Conservation (phyloP, 208 protist species). For the Crithidia mellificae region DNA sequence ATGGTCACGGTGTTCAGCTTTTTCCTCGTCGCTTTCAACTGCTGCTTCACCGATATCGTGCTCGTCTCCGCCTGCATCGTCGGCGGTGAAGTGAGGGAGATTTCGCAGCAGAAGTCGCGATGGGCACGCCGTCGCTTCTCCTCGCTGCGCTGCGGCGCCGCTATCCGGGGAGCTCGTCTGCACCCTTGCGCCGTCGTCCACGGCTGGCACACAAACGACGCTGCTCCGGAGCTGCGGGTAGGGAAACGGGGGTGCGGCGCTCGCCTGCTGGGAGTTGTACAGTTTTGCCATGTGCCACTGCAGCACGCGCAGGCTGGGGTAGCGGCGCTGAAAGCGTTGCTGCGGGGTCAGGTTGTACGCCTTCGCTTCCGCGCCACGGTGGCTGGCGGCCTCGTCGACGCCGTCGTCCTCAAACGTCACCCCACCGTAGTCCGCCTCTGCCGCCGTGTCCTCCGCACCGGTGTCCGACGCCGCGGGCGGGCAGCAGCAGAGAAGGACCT, state of each 20-base stretch:
- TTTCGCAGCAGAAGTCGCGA: conserved; percentile 2
- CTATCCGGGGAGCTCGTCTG: background rate
- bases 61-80: background rate
- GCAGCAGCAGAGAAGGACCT: conserved; percentile 8
- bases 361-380: background rate
- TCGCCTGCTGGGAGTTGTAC: conserved; percentile 32
- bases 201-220: background rate
- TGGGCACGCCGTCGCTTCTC: background rate
- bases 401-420: conserved; percentile 10
- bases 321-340: conserved; percentile 30
- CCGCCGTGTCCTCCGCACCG: background rate
- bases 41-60: background rate
- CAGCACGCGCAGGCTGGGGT: conserved; percentile 32
- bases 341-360: background rate
- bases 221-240: conserved; percentile 21
- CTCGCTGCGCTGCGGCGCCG: background rate
- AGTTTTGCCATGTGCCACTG: conserved; percentile 28
- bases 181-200: too few species aligned
- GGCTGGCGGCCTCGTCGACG: background rate
- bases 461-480: background rate
- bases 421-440: background rate
- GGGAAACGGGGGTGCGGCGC: conserved; percentile 19
- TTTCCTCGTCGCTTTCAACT: background rate
- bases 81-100: conserved; percentile 4
- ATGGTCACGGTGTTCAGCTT: too few species aligned